phyloP scores from a whole-genome alignment of 1,139 yeast genomes.

The Zygoascus meyerae region DNA sequence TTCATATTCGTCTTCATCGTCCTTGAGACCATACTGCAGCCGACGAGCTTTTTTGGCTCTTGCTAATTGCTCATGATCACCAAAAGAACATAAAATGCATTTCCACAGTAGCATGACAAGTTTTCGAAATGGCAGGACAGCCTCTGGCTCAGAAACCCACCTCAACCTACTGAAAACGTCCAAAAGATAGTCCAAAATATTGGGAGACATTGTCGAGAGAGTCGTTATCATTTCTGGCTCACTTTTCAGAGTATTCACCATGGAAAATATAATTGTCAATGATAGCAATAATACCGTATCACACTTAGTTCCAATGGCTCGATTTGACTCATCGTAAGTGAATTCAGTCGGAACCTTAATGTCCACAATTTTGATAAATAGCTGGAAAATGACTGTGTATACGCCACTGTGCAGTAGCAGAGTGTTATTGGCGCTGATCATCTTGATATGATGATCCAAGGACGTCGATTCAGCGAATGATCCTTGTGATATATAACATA shows the following conservation, averaged over 20 bases:
- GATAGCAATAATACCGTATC: conserved; percentile 36
- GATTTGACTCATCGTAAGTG: conserved; percentile 7
- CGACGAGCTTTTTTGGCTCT: conserved; percentile 49
- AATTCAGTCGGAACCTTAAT: conserved; percentile 19
- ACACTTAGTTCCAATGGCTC: conserved; percentile 7
- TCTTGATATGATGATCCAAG: conserved; percentile 36
- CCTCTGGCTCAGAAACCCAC: conserved; percentile 37
- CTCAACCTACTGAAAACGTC: conserved; percentile 61
- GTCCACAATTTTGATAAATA: conserved; percentile 12
- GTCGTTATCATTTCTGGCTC: conserved; percentile 24
- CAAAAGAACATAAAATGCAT: conserved; percentile 58
- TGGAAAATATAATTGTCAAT: conserved; percentile 49
- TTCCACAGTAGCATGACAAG: conserved; percentile 51
- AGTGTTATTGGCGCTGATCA: conserved; percentile 32
- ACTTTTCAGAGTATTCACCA: conserved; percentile 36
- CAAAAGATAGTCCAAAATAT: conserved; percentile 43
- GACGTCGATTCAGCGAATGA: conserved; percentile 33
- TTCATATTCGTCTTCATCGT: conserved; percentile 27
- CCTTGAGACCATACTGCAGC: conserved; percentile 40
- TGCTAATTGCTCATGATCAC: conserved; percentile 43
- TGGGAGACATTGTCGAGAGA: conserved; percentile 32
- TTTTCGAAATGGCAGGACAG: conserved; percentile 40
- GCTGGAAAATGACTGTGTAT: neutral
- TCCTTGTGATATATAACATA: conserved; percentile 42
- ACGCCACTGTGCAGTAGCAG: conserved; percentile 20